These are phyloP conservation scores for Jatropha podagrica DNA, from an alignment of 441 rosid species.

Conservation along the genomic window DNA sequence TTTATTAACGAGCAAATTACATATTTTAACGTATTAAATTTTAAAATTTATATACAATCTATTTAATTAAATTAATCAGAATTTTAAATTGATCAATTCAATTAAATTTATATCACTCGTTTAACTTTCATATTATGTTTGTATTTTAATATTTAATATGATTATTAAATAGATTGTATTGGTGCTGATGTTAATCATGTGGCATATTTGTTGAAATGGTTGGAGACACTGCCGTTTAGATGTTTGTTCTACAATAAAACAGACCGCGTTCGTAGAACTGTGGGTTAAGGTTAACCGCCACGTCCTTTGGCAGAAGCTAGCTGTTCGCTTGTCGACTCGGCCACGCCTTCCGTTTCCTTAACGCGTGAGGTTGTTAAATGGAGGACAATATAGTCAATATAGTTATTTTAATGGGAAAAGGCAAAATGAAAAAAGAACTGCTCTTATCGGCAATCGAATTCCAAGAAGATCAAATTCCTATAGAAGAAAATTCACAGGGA, in stretches of 20 bases:
- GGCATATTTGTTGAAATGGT: background rate
- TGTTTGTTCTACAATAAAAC: no score
- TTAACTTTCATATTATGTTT: no score
- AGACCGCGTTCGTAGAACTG: no score
- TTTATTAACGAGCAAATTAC: no score
- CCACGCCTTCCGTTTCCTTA: background rate
- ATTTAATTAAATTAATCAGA: no score
- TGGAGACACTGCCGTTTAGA: background rate
- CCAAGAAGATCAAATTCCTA: background rate
- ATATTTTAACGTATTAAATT: no score
- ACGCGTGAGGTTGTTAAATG: background rate
- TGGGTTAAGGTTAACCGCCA: background rate
- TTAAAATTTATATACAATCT: no score
- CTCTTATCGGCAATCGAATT: background rate
- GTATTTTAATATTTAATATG: no score
- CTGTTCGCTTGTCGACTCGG: background rate
- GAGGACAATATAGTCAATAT: conserved; percentile 1
- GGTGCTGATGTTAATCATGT: no score
- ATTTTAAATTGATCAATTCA: no score
- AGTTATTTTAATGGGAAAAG: background rate
- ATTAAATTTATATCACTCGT: no score
- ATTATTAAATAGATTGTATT: no score
- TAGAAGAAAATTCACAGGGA: background rate
- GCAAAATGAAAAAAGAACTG: background rate
- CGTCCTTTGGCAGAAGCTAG: background rate